These are phyloP conservation scores for Hylodesmum podocarpum DNA, from an alignment of 306 rosid species.

Conservation along the genomic window DNA sequence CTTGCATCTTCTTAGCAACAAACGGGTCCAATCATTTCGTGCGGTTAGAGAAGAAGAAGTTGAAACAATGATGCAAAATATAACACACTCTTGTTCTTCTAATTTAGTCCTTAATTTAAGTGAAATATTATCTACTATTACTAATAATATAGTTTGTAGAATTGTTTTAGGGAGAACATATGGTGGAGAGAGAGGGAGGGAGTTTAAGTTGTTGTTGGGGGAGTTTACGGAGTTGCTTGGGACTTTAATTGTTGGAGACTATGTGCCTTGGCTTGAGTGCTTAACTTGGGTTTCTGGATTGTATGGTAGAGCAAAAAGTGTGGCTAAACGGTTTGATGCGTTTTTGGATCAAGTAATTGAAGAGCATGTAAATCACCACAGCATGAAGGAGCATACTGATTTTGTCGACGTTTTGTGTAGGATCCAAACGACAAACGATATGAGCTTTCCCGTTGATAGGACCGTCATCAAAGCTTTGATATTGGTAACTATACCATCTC, in stretches of 20 bases:
- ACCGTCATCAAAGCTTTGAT: conserved; percentile 48
- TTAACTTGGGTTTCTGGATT: conserved; percentile 35
- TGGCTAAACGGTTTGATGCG: conserved; percentile 43
- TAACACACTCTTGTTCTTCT: conserved; percentile 9
- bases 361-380: conserved; percentile 31
- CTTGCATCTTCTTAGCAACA: conserved; percentile 34
- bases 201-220: conserved; percentile 31
- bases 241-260: conserved; percentile 42
- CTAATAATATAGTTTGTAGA: conserved; percentile 48
- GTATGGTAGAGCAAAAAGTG: conserved; percentile 35
- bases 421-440: conserved; percentile 25
- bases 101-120: conserved; percentile 38
- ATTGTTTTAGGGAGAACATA: conserved; percentile 60
- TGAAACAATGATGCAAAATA: conserved; percentile 9
- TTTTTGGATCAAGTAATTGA: conserved; percentile 50
- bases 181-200: conserved; percentile 17
- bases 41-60: conserved; percentile 34
- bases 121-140: conserved; percentile 16
- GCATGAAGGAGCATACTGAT: conserved; percentile 8
- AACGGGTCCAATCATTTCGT: conserved; percentile 28
- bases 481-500: conserved; percentile 31
- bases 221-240: conserved; percentile 42
- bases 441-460: conserved; percentile 47
- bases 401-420: conserved; percentile 57
- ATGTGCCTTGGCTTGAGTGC: conserved; percentile 59